Percentiles rank a stretch among this genome's conserved stretches.
These are phyloP conservation scores for Chenopodium album DNA, from an alignment of 148 eudicot genomes.

Conservation along the genomic window DNA sequence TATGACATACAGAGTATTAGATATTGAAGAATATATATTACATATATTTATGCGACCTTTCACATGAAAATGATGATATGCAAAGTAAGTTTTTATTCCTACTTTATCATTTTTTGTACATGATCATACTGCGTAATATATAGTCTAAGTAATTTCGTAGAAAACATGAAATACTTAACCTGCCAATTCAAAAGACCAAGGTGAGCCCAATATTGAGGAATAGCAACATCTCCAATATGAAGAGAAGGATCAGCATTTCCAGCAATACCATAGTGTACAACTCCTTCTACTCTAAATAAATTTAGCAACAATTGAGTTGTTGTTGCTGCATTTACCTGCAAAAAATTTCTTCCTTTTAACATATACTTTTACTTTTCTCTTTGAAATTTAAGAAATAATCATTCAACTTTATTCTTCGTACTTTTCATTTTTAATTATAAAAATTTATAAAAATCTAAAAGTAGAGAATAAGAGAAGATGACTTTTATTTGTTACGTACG, in stretches of 20 bases:
- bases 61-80: no score
- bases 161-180: constrained; percentile 22
- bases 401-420: neutral
- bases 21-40: no score
- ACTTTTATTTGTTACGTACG: constrained; percentile 1
- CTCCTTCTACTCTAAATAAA: constrained; percentile 41
- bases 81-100: no score
- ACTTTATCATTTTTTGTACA: no score
- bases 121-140: no score
- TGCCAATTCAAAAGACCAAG: constrained; percentile 55
- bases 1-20: no score
- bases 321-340: constrained; percentile 45
- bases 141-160: no score
- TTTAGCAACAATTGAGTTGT: constrained; percentile 45
- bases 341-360: neutral
- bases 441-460: no score
- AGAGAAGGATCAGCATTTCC: constrained; percentile 53
- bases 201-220: constrained; percentile 56
- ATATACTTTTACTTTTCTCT: no score
- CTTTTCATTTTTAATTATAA: no score
- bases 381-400: no score
- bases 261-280: constrained; percentile 54
- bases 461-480: neutral
- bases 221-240: constrained; percentile 50
- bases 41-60: no score